These are phyloP conservation scores for Torulaspora indica DNA, from an alignment of 805 yeast genomes.

Conservation along the genomic window DNA sequence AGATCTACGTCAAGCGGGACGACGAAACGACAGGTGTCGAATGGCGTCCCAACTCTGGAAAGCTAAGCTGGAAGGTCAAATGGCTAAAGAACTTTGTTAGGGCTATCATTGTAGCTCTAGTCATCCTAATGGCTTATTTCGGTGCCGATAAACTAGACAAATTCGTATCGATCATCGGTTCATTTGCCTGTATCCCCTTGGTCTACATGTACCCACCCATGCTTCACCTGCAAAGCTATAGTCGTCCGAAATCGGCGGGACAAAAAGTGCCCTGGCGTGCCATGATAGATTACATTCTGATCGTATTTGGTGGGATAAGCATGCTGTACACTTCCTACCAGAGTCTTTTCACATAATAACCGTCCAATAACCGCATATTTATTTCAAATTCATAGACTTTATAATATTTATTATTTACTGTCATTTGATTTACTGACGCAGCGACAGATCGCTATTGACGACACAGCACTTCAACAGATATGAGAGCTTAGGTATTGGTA, in stretches of 20 bases:
- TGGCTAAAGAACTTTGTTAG: constrained; percentile 66
- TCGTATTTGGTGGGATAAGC: constrained; percentile 53
- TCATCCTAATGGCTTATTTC: constrained; percentile 55
- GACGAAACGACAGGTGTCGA: constrained; percentile 17
- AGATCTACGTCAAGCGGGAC: constrained; percentile 18
- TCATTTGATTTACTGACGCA: background rate
- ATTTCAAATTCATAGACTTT: background rate
- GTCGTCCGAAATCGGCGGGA: constrained; percentile 24
- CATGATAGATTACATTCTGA: constrained; percentile 45
- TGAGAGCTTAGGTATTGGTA: no score
- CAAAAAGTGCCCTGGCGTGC: constrained; percentile 33
- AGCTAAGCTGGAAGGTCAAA: constrained; percentile 46
- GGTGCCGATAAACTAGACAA: constrained; percentile 68
- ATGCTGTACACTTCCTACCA: constrained; percentile 67
- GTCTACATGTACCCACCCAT: constrained; percentile 84
- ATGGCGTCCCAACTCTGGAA: constrained; percentile 46
- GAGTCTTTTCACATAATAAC: constrained; percentile 35
- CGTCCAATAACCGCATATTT: background rate
- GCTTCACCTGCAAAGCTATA: constrained; percentile 56
- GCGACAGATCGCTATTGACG: background rate
- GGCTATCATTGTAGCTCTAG: constrained; percentile 47
- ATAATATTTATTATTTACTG: background rate
- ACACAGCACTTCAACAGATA: no score
- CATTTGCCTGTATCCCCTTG: constrained; percentile 80
- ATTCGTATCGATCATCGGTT: constrained; percentile 77